Conservation (phyloP, 768 basidiomycete genomes). For the Cystobasidium tubakii region DNA sequence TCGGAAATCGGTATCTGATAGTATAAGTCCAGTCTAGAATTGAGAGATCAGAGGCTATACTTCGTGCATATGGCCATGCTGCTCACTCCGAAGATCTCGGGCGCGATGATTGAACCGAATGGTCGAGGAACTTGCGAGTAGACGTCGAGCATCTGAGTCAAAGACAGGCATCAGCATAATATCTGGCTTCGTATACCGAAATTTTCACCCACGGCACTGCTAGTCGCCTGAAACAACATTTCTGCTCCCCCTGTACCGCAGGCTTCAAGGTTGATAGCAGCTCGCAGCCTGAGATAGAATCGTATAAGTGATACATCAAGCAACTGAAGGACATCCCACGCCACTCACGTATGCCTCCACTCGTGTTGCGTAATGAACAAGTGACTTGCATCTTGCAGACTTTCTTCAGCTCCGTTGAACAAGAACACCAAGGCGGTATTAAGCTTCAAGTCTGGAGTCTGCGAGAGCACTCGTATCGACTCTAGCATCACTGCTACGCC, state of each 20-base stretch:
- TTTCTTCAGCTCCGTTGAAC: constrained; percentile 93
- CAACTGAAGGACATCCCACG: too few relatives aligned
- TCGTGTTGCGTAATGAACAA: constrained; percentile 84
- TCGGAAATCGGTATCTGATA: constrained; percentile 78
- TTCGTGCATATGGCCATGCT: too few relatives aligned
- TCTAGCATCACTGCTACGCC: constrained; percentile 89
- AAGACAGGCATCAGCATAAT: not conserved
- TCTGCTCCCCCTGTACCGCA: constrained; percentile 82
- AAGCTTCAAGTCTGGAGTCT: constrained; percentile 66
- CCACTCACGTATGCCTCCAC: constrained; percentile 50
- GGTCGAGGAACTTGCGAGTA: constrained; percentile 81
- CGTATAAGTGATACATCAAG: not conserved
- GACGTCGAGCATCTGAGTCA: constrained; percentile 89
- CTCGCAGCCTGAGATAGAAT: constrained; percentile 60
- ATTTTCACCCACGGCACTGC: constrained; percentile 45
- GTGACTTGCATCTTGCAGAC: constrained; percentile 88
- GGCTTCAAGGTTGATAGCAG: constrained; percentile 84
- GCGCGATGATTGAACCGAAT: constrained; percentile 79
- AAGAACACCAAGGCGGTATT: constrained; percentile 74
- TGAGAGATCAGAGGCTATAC: too few relatives aligned
- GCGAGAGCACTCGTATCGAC: constrained; percentile 64
- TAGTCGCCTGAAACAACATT: constrained; percentile 90
- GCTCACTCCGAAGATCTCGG: constrained; percentile 87
- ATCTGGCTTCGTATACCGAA: not conserved
- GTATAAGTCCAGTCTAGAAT: constrained; percentile 28